Conservation (phyloP, 2,329 filamentous ascomycete species). For the Arthroderma sp. region DNA sequence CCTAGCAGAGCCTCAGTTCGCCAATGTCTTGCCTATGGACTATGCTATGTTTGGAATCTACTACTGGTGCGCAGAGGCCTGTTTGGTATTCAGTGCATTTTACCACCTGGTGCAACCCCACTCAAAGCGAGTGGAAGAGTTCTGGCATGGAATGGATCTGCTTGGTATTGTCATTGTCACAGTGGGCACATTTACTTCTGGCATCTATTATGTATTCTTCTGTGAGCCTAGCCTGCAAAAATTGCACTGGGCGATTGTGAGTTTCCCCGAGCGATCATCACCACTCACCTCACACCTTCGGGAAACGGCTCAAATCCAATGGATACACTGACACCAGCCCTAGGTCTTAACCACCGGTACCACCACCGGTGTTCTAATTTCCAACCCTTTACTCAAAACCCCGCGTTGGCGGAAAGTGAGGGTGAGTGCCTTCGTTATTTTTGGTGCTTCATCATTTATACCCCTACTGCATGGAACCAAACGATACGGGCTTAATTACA, state of each 20-base stretch:
- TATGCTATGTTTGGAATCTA: conserved; percentile 11
- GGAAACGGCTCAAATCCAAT: conserved; percentile 15
- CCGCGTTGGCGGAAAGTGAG: conserved; percentile 4
- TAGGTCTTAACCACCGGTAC: conserved; percentile 4
- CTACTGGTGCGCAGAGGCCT: conserved; percentile 10
- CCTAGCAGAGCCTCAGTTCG: conserved; percentile 8
- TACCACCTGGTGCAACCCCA: conserved; percentile 9
- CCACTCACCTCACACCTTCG: neutral
- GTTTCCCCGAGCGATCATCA: neutral
- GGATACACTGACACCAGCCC: conserved; percentile 3
- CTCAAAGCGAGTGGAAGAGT: conserved; percentile 9
- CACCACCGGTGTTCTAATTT: conserved; percentile 4
- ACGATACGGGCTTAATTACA: conserved; percentile 2
- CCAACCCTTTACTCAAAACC: conserved; percentile 5
- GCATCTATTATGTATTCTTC: conserved; percentile 8
- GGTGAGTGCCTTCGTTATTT: neutral
- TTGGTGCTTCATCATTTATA: neutral
- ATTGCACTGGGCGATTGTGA: conserved; percentile 10
- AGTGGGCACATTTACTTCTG: conserved; percentile 7
- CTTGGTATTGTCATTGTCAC: conserved; percentile 9
- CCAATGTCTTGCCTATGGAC: conserved; percentile 10
- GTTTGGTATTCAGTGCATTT: conserved; percentile 8
- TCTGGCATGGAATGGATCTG: conserved; percentile 10
- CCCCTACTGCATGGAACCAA: neutral
- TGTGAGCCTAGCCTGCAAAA: conserved; percentile 8